Conservation (phyloP, 306 rosid genomes). For the Abrus precatorius region DNA sequence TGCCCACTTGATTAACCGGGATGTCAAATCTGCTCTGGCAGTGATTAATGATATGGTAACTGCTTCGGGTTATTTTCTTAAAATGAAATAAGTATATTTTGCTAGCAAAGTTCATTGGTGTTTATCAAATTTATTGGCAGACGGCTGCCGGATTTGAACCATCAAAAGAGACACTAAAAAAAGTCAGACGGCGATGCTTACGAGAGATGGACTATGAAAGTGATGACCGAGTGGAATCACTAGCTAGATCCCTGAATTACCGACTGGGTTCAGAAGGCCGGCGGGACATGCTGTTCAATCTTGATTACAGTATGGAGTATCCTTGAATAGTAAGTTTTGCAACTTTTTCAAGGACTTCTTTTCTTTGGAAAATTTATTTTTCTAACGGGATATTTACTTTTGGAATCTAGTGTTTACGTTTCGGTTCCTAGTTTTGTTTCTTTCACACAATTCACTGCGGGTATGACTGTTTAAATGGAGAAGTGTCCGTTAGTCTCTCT, state of each 20-base stretch:
- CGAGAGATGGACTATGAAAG: conserved; percentile 82
- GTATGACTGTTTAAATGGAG: conserved; percentile 1
- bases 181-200: conserved; percentile 77
- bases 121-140: conserved; percentile 57
- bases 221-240: conserved; percentile 62
- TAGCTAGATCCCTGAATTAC: conserved; percentile 60
- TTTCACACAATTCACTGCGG: neutral
- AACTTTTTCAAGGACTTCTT: neutral
- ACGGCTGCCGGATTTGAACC: conserved; percentile 82
- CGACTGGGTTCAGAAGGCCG: conserved; percentile 70
- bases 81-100: neutral
- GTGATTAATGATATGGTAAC: conserved; percentile 80
- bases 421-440: conserved; percentile 14
- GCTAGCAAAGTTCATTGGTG: conserved; percentile 41
- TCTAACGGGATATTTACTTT: neutral
- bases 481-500: neutral
- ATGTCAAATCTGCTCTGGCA: conserved; percentile 75
- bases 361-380: neutral
- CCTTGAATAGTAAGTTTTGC: conserved; percentile 63
- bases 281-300: conserved; percentile 70
- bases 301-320: conserved; percentile 62
- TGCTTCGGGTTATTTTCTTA: neutral
- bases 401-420: conserved; percentile 11
- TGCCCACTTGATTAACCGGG: conserved; percentile 86
- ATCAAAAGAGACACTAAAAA: conserved; percentile 66